A percentile compares a stretch with the other conserved stretches of the same genome.
These are phyloP conservation scores for Petunia hybrid DNA, from an alignment of 305 asterid species.

Conservation along the genomic window DNA sequence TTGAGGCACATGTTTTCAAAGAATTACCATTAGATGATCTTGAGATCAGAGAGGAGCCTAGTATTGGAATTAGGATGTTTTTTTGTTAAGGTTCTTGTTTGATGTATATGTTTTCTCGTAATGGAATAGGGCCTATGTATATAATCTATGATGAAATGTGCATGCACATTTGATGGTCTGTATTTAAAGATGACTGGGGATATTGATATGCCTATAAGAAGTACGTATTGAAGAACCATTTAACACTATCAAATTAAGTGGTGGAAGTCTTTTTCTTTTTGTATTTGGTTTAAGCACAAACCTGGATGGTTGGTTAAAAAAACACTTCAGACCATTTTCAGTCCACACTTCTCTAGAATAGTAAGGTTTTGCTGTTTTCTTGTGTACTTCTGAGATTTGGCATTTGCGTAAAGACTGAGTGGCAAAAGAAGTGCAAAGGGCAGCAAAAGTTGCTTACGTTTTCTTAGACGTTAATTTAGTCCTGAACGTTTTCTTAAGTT, in stretches of 20 bases:
- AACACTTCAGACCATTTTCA: too few relatives aligned
- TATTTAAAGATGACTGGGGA: not conserved
- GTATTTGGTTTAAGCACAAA: too few relatives aligned
- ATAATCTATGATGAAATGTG: conserved; percentile 11
- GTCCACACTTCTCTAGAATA: not conserved
- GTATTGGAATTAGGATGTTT: not conserved
- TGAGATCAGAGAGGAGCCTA: not conserved
- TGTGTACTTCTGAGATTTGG: not conserved
- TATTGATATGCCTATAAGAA: too few relatives aligned
- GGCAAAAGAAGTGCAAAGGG: not conserved
- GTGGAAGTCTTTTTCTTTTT: too few relatives aligned
- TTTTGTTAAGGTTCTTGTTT: conserved; percentile 20
- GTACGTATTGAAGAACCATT: too few relatives aligned
- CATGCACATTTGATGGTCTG: not conserved
- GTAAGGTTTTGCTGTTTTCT: not conserved
- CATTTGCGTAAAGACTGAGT: not conserved
- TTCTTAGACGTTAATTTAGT: too few relatives aligned
- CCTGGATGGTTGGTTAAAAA: too few relatives aligned
- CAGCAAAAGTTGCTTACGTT: not conserved
- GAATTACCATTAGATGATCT: not conserved
- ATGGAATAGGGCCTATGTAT: not conserved
- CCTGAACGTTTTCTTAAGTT: too few relatives aligned
- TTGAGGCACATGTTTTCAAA: not conserved
- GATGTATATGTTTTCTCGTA: not conserved
- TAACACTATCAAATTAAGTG: too few relatives aligned